phyloP scores from a whole-genome alignment of 192 early-diverging fungal species.

The Umbelopsis sp. region DNA sequence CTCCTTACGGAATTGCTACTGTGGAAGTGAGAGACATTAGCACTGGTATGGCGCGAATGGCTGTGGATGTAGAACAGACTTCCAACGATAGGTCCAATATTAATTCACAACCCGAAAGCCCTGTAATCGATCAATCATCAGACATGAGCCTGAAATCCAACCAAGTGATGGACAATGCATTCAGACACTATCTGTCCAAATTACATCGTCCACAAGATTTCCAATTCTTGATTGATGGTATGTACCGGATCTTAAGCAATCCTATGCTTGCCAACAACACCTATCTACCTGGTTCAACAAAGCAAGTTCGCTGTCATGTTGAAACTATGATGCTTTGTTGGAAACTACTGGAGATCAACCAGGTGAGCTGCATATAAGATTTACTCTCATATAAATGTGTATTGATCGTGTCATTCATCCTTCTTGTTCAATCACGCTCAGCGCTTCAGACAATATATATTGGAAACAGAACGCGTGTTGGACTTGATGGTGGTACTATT shows the following conservation, averaged over 20 bases:
- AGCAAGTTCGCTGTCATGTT: slow-evolving; percentile 59
- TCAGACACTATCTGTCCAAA: slow-evolving; percentile 77
- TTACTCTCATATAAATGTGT: neutral
- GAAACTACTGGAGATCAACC: slow-evolving; percentile 81
- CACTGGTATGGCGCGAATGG: neutral
- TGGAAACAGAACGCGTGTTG: slow-evolving; percentile 66
- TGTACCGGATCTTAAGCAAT: slow-evolving; percentile 82
- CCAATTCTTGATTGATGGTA: slow-evolving; percentile 73
- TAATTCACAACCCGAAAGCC: neutral
- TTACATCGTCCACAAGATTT: slow-evolving; percentile 86
- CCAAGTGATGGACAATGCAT: slow-evolving; percentile 62
- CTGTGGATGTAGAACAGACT: neutral
- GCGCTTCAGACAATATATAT: slow-evolving; percentile 64
- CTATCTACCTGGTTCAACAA: slow-evolving; percentile 77
- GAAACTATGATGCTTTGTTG: slow-evolving; percentile 87
- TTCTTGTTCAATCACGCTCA: slow-evolving; percentile 22
- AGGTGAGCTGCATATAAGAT: slow-evolving; percentile 45
- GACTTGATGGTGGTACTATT: slow-evolving; percentile 63
- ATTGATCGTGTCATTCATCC: neutral
- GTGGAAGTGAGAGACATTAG: neutral
- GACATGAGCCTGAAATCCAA: neutral
- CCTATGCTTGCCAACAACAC: slow-evolving; percentile 76
- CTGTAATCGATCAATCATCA: neutral
- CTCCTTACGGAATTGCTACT: neutral
- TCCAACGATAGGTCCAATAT: neutral